phyloP scores from a whole-genome alignment of 306 rosid genomes.

The Pterocarpus santalinus region DNA sequence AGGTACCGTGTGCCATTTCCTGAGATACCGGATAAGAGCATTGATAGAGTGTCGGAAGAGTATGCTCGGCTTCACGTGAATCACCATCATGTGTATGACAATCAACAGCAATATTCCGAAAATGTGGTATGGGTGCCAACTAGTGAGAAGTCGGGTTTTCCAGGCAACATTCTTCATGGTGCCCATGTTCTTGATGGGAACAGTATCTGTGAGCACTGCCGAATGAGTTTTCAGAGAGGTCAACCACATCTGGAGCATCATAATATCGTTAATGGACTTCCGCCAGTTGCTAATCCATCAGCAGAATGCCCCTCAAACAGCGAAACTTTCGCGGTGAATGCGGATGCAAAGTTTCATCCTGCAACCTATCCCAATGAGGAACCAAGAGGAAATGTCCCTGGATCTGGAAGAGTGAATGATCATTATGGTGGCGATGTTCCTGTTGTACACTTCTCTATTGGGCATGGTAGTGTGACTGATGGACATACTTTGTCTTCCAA shows the following conservation, averaged over 20 bases:
- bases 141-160: slow-evolving; percentile 77
- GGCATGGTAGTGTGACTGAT: slow-evolving; percentile 65
- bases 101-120: slow-evolving; percentile 83
- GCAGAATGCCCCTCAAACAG: slow-evolving; percentile 69
- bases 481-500: slow-evolving; percentile 60
- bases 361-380: slow-evolving; percentile 71
- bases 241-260: slow-evolving; percentile 74
- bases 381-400: slow-evolving; percentile 61
- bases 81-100: slow-evolving; percentile 76
- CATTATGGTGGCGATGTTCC: slow-evolving; percentile 74
- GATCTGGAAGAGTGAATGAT: slow-evolving; percentile 68
- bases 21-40: slow-evolving; percentile 70
- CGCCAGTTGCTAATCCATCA: slow-evolving; percentile 60
- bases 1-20: slow-evolving; percentile 71
- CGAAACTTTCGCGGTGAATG: slow-evolving; percentile 65
- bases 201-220: slow-evolving; percentile 78
- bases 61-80: slow-evolving; percentile 68
- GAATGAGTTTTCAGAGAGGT: slow-evolving; percentile 74
- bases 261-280: slow-evolving; percentile 66
- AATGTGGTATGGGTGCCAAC: slow-evolving; percentile 71
- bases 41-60: slow-evolving; percentile 85
- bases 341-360: slow-evolving; percentile 80
- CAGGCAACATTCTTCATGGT: slow-evolving; percentile 70
- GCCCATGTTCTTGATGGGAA: slow-evolving; percentile 75
- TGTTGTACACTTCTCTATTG: slow-evolving; percentile 63